Evolutionary conservation across 345 rosid genomes (phyloP).

Genomic region (Erucastrum elatum): DNA sequence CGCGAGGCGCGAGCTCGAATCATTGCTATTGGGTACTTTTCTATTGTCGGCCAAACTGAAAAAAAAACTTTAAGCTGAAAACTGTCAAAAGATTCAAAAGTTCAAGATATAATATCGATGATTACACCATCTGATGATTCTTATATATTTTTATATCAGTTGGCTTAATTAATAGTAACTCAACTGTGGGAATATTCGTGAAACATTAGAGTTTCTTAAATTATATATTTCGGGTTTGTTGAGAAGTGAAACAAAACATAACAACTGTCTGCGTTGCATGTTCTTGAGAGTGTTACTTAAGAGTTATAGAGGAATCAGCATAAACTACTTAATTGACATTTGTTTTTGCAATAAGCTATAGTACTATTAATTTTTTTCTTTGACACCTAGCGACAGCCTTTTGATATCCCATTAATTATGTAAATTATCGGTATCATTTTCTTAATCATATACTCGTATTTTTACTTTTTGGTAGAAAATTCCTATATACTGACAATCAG

Average conservation of each 20-base stretch:
- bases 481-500: neutral
- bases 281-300: conserved; percentile 23
- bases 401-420: conserved; percentile 15
- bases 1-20: neutral
- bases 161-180: conserved; percentile 13
- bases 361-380: neutral
- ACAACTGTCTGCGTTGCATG: conserved; percentile 41
- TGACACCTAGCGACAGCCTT: conserved; percentile 37
- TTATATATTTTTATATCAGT: neutral
- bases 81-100: neutral
- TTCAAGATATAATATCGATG: neutral
- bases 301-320: conserved; percentile 23
- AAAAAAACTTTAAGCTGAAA: conserved; percentile 7
- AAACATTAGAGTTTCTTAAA: conserved; percentile 25
- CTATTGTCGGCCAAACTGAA: conserved; percentile 7
- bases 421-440: neutral
- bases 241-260: conserved; percentile 14
- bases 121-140: conserved; percentile 13
- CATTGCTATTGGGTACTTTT: neutral
- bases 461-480: too few relatives aligned
- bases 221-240: neutral
- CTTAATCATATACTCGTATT: neutral
- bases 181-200: conserved; percentile 18
- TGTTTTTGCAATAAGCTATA: conserved; percentile 15
- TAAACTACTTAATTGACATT: conserved; percentile 26